Conservation (phyloP, 129 eudicot species). For the Tanacetum coccineum region DNA sequence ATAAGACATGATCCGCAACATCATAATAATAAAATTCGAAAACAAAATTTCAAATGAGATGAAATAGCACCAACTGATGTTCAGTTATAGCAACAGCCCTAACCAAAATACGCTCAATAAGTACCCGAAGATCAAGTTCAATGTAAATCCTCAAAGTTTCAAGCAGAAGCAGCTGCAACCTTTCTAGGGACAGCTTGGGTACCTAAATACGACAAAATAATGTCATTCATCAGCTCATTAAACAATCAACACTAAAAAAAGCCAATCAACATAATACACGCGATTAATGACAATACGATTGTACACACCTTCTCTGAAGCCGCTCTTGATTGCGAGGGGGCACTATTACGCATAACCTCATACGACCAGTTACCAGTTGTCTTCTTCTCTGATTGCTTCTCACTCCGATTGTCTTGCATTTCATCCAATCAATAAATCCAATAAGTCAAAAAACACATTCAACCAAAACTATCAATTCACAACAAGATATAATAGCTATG, state of each 20-base stretch:
- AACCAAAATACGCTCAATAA: not conserved
- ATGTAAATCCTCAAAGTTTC: not conserved
- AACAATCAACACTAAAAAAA: not conserved
- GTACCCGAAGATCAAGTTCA: slow-evolving; percentile 2
- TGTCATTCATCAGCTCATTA: not conserved
- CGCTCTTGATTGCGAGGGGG: slow-evolving; percentile 65
- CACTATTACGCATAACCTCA: slow-evolving; percentile 59
- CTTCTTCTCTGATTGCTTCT: slow-evolving; percentile 51
- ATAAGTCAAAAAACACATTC: not conserved
- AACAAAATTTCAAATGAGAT: not conserved
- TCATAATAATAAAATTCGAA: slow-evolving; percentile 18
- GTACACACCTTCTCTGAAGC: slow-evolving; percentile 53
- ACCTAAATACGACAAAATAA: slow-evolving; percentile 27
- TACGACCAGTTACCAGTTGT: slow-evolving; percentile 71
- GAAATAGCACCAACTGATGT: slow-evolving; percentile 13
- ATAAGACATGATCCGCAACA: slow-evolving; percentile 13
- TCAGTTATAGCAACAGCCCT: slow-evolving; percentile 15
- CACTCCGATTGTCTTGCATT: slow-evolving; percentile 46
- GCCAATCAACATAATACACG: not conserved
- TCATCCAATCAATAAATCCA: slow-evolving; percentile 7
- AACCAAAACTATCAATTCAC: no score
- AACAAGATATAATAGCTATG: no score
- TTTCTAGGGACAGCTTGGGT: slow-evolving; percentile 66
- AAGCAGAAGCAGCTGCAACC: slow-evolving; percentile 40
- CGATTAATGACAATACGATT: not conserved